Conservation (phyloP, 1,139 yeast species). For the Blastobotrys niveus region DNA sequence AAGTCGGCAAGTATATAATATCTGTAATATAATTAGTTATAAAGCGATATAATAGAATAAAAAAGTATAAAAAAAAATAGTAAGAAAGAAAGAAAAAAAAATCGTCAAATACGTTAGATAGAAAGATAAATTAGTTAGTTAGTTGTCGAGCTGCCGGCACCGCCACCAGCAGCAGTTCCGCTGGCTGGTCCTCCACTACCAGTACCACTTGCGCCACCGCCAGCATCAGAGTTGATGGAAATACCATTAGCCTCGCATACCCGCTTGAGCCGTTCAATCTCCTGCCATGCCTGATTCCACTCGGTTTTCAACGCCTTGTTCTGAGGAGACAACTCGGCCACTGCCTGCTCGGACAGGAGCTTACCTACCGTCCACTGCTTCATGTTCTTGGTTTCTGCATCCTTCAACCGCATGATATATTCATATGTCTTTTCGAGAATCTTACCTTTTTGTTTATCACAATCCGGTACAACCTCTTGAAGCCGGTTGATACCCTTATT, state of each 20-base stretch:
- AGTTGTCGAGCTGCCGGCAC: no score
- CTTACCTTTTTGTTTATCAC: slow-evolving; percentile 88
- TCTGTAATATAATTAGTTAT: no score
- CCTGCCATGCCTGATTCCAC: slow-evolving; percentile 87
- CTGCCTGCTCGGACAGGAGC: slow-evolving; percentile 84
- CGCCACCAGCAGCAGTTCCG: no score
- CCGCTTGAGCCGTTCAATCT: slow-evolving; percentile 75
- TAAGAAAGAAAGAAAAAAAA: slow-evolving; percentile 1
- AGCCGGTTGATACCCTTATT: slow-evolving; percentile 83
- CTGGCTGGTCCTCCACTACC: no score
- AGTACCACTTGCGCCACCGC: no score
- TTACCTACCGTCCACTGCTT: slow-evolving; percentile 95
- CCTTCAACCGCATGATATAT: slow-evolving; percentile 80
- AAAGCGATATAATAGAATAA: neutral
- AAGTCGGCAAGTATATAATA: neutral
- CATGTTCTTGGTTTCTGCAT: slow-evolving; percentile 77
- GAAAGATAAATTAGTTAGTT: neutral
- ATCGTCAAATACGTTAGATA: neutral
- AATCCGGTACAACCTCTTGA: slow-evolving; percentile 75
- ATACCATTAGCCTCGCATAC: slow-evolving; percentile 24
- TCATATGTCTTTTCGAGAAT: slow-evolving; percentile 84
- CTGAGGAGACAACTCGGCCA: slow-evolving; percentile 67
- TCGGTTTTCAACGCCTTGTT: slow-evolving; percentile 77
- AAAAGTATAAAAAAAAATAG: neutral
- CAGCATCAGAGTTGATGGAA: no score